A percentile compares a stretch with the other conserved stretches of the same genome.
phyloP scores from a whole-genome alignment of 495 filamentous ascomycete genomes.

The Aspergillus mulundensis region DNA sequence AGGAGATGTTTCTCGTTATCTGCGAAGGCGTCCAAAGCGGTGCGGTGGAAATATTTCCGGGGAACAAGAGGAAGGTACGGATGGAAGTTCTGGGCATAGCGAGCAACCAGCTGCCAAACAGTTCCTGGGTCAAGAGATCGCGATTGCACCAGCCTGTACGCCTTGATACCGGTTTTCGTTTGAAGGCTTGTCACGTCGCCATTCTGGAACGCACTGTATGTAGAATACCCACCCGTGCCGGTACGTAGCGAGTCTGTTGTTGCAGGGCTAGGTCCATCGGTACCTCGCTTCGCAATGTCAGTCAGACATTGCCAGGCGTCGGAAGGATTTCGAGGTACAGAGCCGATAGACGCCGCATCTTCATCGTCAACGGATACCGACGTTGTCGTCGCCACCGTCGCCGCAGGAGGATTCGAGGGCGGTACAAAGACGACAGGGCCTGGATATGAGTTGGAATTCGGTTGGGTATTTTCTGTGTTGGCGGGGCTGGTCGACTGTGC shows the following conservation, averaged over 20 bases:
- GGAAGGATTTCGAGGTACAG: constrained; percentile 44
- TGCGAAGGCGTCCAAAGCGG: constrained; percentile 45
- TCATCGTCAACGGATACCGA: constrained; percentile 36
- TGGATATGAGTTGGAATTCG: constrained; percentile 30
- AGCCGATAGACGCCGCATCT: constrained; percentile 36
- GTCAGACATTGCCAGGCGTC: constrained; percentile 49
- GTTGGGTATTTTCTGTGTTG: constrained; percentile 26
- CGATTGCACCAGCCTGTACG: constrained; percentile 49
- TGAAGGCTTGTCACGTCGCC: constrained; percentile 29
- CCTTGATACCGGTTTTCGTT: constrained; percentile 33
- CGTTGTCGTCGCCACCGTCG: constrained; percentile 19
- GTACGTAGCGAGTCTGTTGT: constrained; percentile 21
- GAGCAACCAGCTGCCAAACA: constrained; percentile 48
- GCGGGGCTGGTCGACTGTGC: constrained; percentile 26
- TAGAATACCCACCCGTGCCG: constrained; percentile 21
- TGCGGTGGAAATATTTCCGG: constrained; percentile 47
- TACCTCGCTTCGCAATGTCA: constrained; percentile 34
- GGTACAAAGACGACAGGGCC: constrained; percentile 34
- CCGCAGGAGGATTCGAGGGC: constrained; percentile 29
- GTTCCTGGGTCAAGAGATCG: constrained; percentile 44
- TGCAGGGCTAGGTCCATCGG: constrained; percentile 19
- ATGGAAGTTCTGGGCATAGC: constrained; percentile 55
- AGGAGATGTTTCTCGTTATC: constrained; percentile 55
- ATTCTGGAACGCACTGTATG: constrained; percentile 29
- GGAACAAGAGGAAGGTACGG: constrained; percentile 61